phyloP scores from a whole-genome alignment of 1,284 basidiomycete species.

The Ceratobasidium sp. region DNA sequence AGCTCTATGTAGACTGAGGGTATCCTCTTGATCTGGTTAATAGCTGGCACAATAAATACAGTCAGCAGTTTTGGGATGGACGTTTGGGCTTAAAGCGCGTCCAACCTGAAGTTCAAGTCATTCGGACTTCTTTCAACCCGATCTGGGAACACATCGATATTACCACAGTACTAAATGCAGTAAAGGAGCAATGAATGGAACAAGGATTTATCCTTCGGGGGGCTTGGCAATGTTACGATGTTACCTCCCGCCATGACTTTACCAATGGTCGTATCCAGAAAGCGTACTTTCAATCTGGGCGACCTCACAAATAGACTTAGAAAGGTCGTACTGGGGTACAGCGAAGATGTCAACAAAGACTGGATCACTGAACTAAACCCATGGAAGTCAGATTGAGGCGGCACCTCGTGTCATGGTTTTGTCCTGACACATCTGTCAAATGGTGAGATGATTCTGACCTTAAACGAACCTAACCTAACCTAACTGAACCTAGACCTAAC shows the following conservation, averaged over 20 bases:
- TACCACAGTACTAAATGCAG: neutral
- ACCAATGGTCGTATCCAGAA: neutral
- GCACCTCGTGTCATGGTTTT: too few species aligned
- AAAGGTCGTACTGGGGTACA: neutral
- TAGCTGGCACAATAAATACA: constrained; percentile 25
- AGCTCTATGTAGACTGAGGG: constrained; percentile 53
- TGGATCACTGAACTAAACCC: too few species aligned
- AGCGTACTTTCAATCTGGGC: neutral
- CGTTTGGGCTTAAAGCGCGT: neutral
- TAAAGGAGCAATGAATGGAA: constrained; percentile 13
- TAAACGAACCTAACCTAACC: constrained; percentile 26
- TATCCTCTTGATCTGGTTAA: constrained; percentile 51
- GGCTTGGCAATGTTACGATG: neutral
- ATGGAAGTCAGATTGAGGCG: neutral
- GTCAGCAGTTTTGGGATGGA: constrained; percentile 6
- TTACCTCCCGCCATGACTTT: neutral
- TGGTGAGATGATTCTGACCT: constrained; percentile 4
- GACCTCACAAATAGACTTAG: neutral
- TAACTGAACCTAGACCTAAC: constrained; percentile 37
- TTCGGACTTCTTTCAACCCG: constrained; percentile 27
- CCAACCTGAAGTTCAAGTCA: constrained; percentile 10
- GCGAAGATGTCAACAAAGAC: too few species aligned
- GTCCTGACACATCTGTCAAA: too few species aligned
- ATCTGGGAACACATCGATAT: constrained; percentile 38
- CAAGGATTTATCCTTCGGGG: neutral